Conservation (phyloP, 2,329 filamentous ascomycete genomes). For the Ascochyta pisi region DNA sequence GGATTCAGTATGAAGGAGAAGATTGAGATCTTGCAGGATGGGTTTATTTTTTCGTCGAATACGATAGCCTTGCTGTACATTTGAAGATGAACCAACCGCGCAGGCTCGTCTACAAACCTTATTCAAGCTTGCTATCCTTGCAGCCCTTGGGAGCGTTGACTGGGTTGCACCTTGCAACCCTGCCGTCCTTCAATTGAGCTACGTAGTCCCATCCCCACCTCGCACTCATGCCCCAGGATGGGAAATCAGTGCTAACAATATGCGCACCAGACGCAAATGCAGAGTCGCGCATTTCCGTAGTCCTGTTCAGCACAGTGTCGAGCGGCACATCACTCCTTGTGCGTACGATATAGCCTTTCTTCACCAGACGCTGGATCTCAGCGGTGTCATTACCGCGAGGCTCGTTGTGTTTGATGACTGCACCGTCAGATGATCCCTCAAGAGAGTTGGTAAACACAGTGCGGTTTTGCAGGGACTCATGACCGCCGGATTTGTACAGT, state of each 20-base stretch:
- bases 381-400: slow-evolving; percentile 46
- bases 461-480: slow-evolving; percentile 52
- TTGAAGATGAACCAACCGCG: not conserved
- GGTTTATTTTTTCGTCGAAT: not conserved
- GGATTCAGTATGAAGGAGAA: no score
- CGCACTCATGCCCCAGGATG: slow-evolving; percentile 55
- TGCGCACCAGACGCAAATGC: slow-evolving; percentile 59
- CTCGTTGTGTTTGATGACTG: slow-evolving; percentile 60
- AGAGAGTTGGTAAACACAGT: slow-evolving; percentile 58
- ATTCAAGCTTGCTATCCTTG: slow-evolving; percentile 29
- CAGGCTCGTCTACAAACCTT: not conserved
- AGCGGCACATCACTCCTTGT: slow-evolving; percentile 58
- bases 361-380: slow-evolving; percentile 55
- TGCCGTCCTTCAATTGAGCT: slow-evolving; percentile 38
- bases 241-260: slow-evolving; percentile 59
- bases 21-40: no score
- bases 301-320: slow-evolving; percentile 51
- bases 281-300: slow-evolving; percentile 52
- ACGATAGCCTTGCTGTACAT: not conserved
- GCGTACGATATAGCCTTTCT: slow-evolving; percentile 58
- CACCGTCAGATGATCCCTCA: slow-evolving; percentile 55
- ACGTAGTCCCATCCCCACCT: slow-evolving; percentile 59
- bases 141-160: slow-evolving; percentile 47
- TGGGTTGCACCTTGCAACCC: slow-evolving; percentile 49
- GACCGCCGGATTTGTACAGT: slow-evolving; percentile 48